phyloP scores from a whole-genome alignment of 2,329 filamentous ascomycete genomes.

The Monosporascus sp. region DNA sequence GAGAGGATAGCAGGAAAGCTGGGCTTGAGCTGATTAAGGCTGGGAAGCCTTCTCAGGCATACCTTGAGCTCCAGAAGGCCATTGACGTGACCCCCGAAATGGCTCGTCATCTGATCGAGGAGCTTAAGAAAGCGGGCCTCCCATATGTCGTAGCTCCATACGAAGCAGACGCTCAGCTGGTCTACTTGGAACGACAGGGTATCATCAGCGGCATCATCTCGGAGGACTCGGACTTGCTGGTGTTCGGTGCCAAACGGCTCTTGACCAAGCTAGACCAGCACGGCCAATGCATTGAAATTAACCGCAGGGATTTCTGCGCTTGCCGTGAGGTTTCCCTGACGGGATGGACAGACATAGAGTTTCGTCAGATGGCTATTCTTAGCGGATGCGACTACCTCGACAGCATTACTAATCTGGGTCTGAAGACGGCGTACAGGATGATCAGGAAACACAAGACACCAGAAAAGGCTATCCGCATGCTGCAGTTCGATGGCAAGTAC shows the following conservation, averaged over 20 bases:
- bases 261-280: constrained; percentile 93
- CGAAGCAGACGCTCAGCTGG: constrained; percentile 94
- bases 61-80: constrained; percentile 86
- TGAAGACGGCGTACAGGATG: constrained; percentile 91
- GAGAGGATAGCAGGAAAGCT: constrained; percentile 69
- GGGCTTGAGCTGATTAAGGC: constrained; percentile 77
- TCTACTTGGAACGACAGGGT: constrained; percentile 84
- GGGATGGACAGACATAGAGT: constrained; percentile 88
- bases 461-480: constrained; percentile 73
- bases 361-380: constrained; percentile 91
- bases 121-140: constrained; percentile 74
- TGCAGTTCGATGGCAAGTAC: constrained; percentile 86
- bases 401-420: constrained; percentile 76
- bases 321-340: constrained; percentile 84
- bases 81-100: constrained; percentile 95
- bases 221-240: constrained; percentile 92
- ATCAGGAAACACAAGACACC: constrained; percentile 86
- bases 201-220: constrained; percentile 84
- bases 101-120: constrained; percentile 87
- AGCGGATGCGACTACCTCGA: constrained; percentile 96
- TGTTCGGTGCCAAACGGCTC: constrained; percentile 87
- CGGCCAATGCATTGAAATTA: constrained; percentile 88
- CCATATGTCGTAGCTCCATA: constrained; percentile 93
- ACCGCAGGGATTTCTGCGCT: constrained; percentile 80
- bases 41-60: constrained; percentile 75